phyloP scores from a whole-genome alignment of 495 filamentous ascomycete genomes.

The Letharia columbiana region DNA sequence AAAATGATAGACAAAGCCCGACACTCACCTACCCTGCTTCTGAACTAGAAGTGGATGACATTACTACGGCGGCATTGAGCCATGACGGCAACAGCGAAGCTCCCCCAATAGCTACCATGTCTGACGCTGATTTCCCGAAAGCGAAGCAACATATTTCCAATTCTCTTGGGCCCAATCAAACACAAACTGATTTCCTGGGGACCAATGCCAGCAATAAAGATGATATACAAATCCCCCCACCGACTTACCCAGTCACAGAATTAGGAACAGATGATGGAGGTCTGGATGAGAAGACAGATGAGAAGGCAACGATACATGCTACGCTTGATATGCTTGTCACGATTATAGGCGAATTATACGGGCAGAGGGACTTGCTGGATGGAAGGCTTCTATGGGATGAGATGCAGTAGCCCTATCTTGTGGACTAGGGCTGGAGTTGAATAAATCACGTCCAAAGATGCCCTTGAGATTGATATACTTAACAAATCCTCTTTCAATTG shows the following conservation, averaged over 20 bases:
- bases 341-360: conserved; percentile 80
- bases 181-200: not conserved
- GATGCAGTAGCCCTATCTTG: conserved; percentile 3
- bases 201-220: conserved; percentile 8
- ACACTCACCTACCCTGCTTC: too few species aligned
- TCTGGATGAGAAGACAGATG: not conserved
- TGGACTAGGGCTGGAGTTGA: not conserved
- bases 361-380: conserved; percentile 78
- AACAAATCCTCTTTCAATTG: too few species aligned
- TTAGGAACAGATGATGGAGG: not conserved
- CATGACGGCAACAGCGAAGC: not conserved
- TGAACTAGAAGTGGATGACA: too few species aligned
- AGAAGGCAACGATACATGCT: conserved; percentile 23
- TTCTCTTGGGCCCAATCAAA: not conserved
- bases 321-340: conserved; percentile 90
- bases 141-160: not conserved
- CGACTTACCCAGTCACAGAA: not conserved
- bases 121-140: not conserved
- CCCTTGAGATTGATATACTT: not conserved
- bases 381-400: conserved; percentile 48
- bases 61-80: not conserved
- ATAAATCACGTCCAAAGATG: not conserved
- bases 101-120: not conserved
- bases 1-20: conserved; percentile 4
- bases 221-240: conserved; percentile 2